A percentile compares a stretch with the other conserved stretches of the same genome.
Evolutionary conservation across 371 early-diverging fungal species (phyloP).

Genomic region (Apophysomyces sp.): DNA sequence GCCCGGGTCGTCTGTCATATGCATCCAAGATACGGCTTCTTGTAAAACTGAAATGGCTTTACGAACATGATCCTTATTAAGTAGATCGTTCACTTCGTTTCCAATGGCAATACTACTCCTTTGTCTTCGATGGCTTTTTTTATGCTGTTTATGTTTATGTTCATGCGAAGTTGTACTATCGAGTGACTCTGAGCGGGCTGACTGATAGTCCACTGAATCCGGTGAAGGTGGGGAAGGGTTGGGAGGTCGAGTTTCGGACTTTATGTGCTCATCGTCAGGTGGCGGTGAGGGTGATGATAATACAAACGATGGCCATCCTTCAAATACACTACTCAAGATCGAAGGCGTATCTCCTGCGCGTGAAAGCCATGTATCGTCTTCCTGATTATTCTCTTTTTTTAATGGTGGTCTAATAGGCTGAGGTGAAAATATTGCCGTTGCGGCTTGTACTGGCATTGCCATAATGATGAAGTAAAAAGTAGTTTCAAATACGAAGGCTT

Average conservation of each 20-base stretch:
- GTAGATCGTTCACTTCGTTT: conserved; percentile 18
- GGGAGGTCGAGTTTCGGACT: not conserved
- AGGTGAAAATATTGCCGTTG: conserved; percentile 15
- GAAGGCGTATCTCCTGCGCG: conserved; percentile 9
- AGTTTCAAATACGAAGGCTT: not conserved
- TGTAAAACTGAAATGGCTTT: conserved; percentile 24
- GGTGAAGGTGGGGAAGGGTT: not conserved
- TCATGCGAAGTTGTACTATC: conserved; percentile 1
- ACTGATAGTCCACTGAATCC: not conserved
- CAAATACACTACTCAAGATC: conserved; percentile 19
- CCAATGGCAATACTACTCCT: conserved; percentile 24
- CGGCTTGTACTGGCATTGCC: conserved; percentile 19
- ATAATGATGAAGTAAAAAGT: not conserved
- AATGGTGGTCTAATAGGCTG: conserved; percentile 6
- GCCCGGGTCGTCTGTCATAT: conserved; percentile 13
- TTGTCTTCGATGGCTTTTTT: conserved; percentile 5
- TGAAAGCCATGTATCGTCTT: conserved; percentile 2
- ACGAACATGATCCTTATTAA: conserved; percentile 27
- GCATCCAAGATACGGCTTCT: conserved; percentile 22
- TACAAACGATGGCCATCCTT: conserved; percentile 24
- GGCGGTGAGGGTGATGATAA: conserved; percentile 5
- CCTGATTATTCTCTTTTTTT: conserved; percentile 6
- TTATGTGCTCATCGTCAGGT: not conserved
- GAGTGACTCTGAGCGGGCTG: not conserved
- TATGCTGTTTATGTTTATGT: not conserved